Evolutionary conservation across 208 protist species (phyloP), one percentile per base, ranked within the genome.

Genomic region (Acanthamoeba lugdunensis): DNA sequence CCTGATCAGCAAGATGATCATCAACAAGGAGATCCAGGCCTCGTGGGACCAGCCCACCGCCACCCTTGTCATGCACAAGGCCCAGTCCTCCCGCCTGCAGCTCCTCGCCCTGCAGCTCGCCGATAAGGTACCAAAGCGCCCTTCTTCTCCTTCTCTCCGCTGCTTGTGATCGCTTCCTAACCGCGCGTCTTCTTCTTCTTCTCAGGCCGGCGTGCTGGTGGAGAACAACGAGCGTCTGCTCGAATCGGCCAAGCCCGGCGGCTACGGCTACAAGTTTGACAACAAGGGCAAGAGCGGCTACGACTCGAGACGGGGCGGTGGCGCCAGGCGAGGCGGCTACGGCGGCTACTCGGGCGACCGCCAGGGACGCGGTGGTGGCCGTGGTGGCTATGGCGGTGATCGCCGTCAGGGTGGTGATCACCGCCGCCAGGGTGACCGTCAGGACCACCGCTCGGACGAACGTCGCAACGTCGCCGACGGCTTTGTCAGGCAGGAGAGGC

Each of bases 1-100:
- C 41, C 67, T 98, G 23, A 82, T 97, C 50, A 95, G 77, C 56
- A 97, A 96, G 94, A 97, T 98, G 97, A 96, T 97, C 56, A 95
- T 96, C 89, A 90, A 95, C 52, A 94, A 97, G 48, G 95, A 97
- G 90, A 85, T 98, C 16, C 94, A 95, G 50, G 97, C 96, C 7
- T 95, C 63, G 6, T 96, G 94, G 95, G 97, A 98, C 75, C 96
- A 97, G 94, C 94, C 96, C 18, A 97, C 95, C 1, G 82, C 63
- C 33, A 95, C 94, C 21, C 94, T 98, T 58, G 89, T 97, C 45
- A 95, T 98, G 85, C 94, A 98, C 58, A 95, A 94, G 71, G 94
- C 81, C 13, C 95, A 97, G 79, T 96, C 94, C 37, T 96, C 95
- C 25, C 79, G 95, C 30, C 94, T 98, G 14, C 97, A 98, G 94